Conservation (phyloP, 2,329 filamentous ascomycete species). For the Penicillium sp. region DNA sequence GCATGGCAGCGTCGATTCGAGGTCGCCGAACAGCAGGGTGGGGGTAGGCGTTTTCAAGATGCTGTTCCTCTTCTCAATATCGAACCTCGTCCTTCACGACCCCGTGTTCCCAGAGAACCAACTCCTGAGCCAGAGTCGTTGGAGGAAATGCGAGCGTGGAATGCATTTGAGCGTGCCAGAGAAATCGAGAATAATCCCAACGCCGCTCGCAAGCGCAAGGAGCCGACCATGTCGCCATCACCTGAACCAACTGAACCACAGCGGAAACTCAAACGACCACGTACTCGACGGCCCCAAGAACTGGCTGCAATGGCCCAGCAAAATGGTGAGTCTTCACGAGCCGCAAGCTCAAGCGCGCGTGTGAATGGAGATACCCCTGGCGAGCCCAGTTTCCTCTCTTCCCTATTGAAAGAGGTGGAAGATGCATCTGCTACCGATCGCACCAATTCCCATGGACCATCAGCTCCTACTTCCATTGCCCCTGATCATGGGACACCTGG, state of each 20-base stretch:
- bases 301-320: slow-evolving; percentile 51
- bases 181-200: slow-evolving; percentile 62
- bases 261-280: slow-evolving; percentile 83
- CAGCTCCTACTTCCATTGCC: slow-evolving; percentile 41
- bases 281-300: slow-evolving; percentile 70
- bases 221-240: slow-evolving; percentile 77
- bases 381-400: slow-evolving; percentile 81
- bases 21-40: slow-evolving; percentile 80
- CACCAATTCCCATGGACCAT: slow-evolving; percentile 35
- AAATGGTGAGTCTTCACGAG: slow-evolving; percentile 44
- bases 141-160: slow-evolving; percentile 86
- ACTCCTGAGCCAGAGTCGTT: slow-evolving; percentile 69
- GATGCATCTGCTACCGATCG: slow-evolving; percentile 45
- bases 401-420: slow-evolving; percentile 86
- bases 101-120: slow-evolving; percentile 42
- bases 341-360: slow-evolving; percentile 37
- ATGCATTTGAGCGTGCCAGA: slow-evolving; percentile 82
- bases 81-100: slow-evolving; percentile 47
- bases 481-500: slow-evolving; percentile 43
- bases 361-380: slow-evolving; percentile 45
- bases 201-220: slow-evolving; percentile 55
- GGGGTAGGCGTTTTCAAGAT: slow-evolving; percentile 71
- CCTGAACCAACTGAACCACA: slow-evolving; percentile 69
- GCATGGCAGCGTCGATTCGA: slow-evolving; percentile 84
- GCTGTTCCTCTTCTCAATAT: slow-evolving; percentile 66